Evolutionary conservation across 83 land plant genomes (phyloP).

Genomic region (Picea abies): DNA sequence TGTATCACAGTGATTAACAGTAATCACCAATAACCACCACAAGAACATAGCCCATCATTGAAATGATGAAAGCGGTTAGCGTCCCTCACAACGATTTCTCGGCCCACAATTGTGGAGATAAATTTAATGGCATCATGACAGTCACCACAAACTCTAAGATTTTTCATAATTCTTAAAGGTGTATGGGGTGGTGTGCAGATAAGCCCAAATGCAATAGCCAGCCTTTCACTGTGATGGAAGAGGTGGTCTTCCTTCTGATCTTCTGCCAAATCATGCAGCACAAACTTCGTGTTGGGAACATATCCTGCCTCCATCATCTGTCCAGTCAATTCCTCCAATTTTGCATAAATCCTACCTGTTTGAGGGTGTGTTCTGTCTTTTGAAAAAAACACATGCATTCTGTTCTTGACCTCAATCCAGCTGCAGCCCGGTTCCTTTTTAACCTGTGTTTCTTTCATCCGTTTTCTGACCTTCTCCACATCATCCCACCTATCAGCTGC

Average conservation of each 20-base stretch:
- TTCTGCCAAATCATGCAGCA: conserved; percentile 32
- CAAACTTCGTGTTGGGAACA: conserved; percentile 43
- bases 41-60: conserved; percentile 6
- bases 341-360: conserved; percentile 43
- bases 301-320: conserved; percentile 47
- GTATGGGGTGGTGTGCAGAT: background rate
- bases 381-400: conserved; percentile 15
- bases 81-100: conserved; percentile 12
- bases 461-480: conserved; percentile 7
- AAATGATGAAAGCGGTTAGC: conserved; percentile 11
- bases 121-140: conserved; percentile 4
- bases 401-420: conserved; percentile 10
- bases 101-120: conserved; percentile 5
- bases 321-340: conserved; percentile 31
- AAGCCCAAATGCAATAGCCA: conserved; percentile 56
- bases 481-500: conserved; percentile 13
- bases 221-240: conserved; percentile 58
- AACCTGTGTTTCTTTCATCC: background rate
- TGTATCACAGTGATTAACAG: no score
- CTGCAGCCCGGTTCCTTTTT: conserved; percentile 12
- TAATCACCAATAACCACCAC: conserved; percentile 12
- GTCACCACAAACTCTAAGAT: conserved; percentile 8
- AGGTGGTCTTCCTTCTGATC: conserved; percentile 40
- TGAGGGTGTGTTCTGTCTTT: conserved; percentile 46
- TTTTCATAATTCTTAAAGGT: background rate